A percentile compares a stretch with the other conserved stretches of the same genome.
Conservation (phyloP, 2,329 filamentous ascomycete genomes). For the Ramularia endophylla region DNA sequence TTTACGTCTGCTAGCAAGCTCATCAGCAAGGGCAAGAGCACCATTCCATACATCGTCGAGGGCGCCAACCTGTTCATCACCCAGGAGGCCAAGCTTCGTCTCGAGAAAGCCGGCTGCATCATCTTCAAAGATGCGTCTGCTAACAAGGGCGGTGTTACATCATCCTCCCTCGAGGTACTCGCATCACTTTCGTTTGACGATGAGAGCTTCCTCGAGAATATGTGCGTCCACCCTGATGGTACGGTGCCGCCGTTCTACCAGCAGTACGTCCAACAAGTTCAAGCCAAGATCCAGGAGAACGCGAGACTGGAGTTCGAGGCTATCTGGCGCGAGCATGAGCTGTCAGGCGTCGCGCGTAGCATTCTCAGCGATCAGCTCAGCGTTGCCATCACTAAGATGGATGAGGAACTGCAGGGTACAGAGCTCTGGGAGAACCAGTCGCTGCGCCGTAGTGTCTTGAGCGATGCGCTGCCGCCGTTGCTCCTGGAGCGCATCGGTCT, state of each 20-base stretch:
- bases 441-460: slow-evolving; percentile 70
- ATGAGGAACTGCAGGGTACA: slow-evolving; percentile 91
- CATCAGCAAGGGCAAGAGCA: slow-evolving; percentile 81
- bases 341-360: slow-evolving; percentile 72
- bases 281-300: slow-evolving; percentile 85
- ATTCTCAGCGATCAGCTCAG: slow-evolving; percentile 89
- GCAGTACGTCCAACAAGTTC: slow-evolving; percentile 85
- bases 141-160: slow-evolving; percentile 98
- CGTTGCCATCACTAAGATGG: slow-evolving; percentile 87
- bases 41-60: slow-evolving; percentile 92
- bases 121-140: slow-evolving; percentile 97
- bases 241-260: slow-evolving; percentile 85
- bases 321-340: slow-evolving; percentile 90
- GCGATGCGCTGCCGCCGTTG: slow-evolving; percentile 78
- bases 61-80: slow-evolving; percentile 98
- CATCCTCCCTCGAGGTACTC: slow-evolving; percentile 91
- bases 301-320: slow-evolving; percentile 94
- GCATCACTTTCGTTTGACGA: slow-evolving; percentile 95
- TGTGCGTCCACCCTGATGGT: slow-evolving; percentile 78
- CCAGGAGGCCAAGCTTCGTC: slow-evolving; percentile 90
- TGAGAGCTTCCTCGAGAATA: slow-evolving; percentile 77
- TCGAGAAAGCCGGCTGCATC: slow-evolving; percentile 92
- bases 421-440: slow-evolving; percentile 81
- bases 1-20: slow-evolving; percentile 79
- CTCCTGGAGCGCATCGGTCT: slow-evolving; percentile 86